A percentile compares a stretch with the other conserved stretches of the same genome.
Conservation (phyloP, 352 stramenopile species). For the Globisporangium cystogenes region DNA sequence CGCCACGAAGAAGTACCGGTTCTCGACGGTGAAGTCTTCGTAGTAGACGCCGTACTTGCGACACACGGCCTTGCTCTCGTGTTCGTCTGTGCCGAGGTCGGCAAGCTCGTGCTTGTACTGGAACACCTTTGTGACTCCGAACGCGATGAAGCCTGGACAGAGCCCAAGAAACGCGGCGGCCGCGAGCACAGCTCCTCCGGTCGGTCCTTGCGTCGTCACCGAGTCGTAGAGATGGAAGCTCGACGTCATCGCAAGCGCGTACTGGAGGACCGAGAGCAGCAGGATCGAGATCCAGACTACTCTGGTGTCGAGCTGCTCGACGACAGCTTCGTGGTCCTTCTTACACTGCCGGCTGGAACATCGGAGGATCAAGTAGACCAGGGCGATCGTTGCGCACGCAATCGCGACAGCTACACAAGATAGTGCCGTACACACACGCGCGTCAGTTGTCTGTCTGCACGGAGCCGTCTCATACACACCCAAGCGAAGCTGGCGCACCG, state of each 20-base stretch:
- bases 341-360: conserved; percentile 17
- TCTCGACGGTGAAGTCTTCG: conserved; percentile 39
- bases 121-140: conserved; percentile 35
- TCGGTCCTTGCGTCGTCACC: conserved; percentile 8
- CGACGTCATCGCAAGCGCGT: conserved; percentile 36
- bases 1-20: conserved; percentile 44
- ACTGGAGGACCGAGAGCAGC: conserved; percentile 37
- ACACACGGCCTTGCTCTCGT: conserved; percentile 39
- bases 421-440: neutral
- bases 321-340: conserved; percentile 11
- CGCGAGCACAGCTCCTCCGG: conserved; percentile 22
- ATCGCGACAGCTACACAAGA: conserved; percentile 13
- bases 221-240: conserved; percentile 42
- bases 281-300: conserved; percentile 34
- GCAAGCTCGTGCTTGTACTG: conserved; percentile 29
- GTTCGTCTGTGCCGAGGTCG: conserved; percentile 27
- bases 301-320: conserved; percentile 27
- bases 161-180: conserved; percentile 20
- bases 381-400: conserved; percentile 18
- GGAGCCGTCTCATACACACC: neutral
- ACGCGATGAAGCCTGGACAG: conserved; percentile 28
- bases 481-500: conserved; percentile 4
- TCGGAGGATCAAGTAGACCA: conserved; percentile 27
- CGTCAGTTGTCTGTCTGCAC: neutral
- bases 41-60: conserved; percentile 43